phyloP scores from a whole-genome alignment of 78 protist species.

The Isochrysis galbana region DNA sequence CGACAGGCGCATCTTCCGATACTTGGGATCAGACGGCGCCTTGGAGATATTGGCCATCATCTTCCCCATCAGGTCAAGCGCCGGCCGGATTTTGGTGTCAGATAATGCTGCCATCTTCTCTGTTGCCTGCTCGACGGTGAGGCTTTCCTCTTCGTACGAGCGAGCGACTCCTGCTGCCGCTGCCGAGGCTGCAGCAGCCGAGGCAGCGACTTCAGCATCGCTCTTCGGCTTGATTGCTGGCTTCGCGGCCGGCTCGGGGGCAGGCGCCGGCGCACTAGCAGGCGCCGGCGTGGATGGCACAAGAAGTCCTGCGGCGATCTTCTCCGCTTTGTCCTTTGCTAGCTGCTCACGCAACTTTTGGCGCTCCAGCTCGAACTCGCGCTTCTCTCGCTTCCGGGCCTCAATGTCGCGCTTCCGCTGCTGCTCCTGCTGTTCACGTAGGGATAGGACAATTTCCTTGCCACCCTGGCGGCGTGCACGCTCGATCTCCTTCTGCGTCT shows the following conservation, averaged over 20 bases:
- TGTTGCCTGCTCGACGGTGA: background rate
- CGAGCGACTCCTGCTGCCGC: background rate
- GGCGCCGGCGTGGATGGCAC: background rate
- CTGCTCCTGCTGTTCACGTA: background rate
- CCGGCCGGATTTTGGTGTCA: background rate
- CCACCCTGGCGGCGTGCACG: background rate
- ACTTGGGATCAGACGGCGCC: background rate
- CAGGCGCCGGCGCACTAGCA: background rate
- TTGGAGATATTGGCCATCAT: background rate
- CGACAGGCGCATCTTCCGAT: background rate
- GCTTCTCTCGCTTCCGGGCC: background rate
- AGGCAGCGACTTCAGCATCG: background rate
- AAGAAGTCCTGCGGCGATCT: background rate
- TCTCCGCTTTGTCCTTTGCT: background rate
- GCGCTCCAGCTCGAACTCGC: background rate
- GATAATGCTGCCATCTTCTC: background rate
- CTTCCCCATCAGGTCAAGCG: background rate
- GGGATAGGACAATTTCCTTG: background rate
- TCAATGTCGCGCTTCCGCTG: slow-evolving; percentile 11
- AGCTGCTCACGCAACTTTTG: background rate
- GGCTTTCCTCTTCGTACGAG: background rate
- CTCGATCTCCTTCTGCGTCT: background rate
- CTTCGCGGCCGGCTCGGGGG: background rate
- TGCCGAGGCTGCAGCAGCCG: background rate
- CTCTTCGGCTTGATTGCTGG: background rate